These are phyloP conservation scores for Boletus tylopilopsis DNA, from an alignment of 768 basidiomycete species.

Conservation along the genomic window DNA sequence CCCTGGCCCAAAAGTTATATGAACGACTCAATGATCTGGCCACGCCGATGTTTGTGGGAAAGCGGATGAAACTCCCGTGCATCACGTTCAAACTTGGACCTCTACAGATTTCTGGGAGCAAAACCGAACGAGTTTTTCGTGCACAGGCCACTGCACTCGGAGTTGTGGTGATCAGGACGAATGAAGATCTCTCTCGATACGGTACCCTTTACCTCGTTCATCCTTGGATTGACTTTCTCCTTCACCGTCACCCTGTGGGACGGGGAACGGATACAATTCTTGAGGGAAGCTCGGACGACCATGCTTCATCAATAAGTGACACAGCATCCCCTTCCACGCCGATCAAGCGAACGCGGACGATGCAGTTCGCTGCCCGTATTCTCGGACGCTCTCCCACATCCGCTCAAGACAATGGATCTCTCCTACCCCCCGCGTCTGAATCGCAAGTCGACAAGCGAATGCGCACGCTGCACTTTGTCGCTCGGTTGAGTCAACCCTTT, in stretches of 20 bases:
- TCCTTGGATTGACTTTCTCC: conserved; percentile 15
- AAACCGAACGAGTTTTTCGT: neutral
- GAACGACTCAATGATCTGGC: neutral
- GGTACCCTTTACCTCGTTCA: conserved; percentile 6
- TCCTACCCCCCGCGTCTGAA: neutral
- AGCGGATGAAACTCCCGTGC: conserved; percentile 4
- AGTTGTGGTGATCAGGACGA: conserved; percentile 2
- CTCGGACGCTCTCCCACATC: neutral
- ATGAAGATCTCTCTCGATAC: conserved; percentile 3
- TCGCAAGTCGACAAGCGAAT: neutral
- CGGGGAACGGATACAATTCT: neutral
- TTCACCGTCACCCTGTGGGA: neutral
- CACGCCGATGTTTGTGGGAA: neutral
- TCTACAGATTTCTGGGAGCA: neutral
- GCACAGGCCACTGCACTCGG: conserved; percentile 1
- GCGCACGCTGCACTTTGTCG: neutral
- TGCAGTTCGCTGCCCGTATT: neutral
- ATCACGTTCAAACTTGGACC: conserved; percentile 1
- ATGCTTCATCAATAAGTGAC: neutral
- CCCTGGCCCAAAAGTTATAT: neutral
- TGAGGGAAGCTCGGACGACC: neutral
- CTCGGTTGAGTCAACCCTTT: conserved; percentile 1
- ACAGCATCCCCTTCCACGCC: neutral
- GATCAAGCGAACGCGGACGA: neutral
- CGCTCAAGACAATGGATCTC: neutral